Evolutionary conservation across 495 filamentous ascomycete species (phyloP), one percentile per base, ranked within the genome.

Genomic region (Aspergillus conjunctus): DNA sequence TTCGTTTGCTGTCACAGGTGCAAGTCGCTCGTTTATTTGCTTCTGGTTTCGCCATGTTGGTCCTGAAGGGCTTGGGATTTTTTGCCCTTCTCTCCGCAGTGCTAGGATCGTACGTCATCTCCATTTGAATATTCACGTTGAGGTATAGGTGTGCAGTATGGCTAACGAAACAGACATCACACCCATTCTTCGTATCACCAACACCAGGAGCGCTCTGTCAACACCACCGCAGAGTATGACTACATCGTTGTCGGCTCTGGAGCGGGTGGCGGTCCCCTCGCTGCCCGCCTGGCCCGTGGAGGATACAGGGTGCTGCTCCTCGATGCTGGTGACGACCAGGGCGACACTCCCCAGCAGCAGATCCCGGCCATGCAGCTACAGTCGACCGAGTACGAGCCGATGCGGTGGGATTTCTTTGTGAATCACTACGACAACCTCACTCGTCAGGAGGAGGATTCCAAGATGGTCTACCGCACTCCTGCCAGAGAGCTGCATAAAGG

Each of bases 231-330:
- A 5, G 44, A 48, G 44, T 86, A 87, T 66, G 86, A 89, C 57
- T 88, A 88, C 71, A 81, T 89, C 52, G 74, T 89, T 30, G 81
- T 88, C 7, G 87, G 87, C 30, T 82, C 78, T 37, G 87, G 86
- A 9, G 78, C 86, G 7, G 87, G 87, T 31, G 86, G 86, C 37
- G 85, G 82, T 0, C 84, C 85, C 7, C 69, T 88, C 5, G 85
- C 86, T 4, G 78, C 79, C 11, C 75, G 83, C n/a, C 78, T 88
- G 11, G 86, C 84, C 4, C 71, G 81, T 48, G 83, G 82, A 21
- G 85, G 84, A 12, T 79, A 77, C 62, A 82, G 73, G 41, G 83
- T 83, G 2, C 76, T 88, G 11, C 72, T 89, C 14, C 69, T 89
- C 34, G 86, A 89, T 61, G 83, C 86, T 1, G 87, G 87, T 20